phyloP scores from a whole-genome alignment of 2,329 filamentous ascomycete genomes.

The Penicillium rolfsii region DNA sequence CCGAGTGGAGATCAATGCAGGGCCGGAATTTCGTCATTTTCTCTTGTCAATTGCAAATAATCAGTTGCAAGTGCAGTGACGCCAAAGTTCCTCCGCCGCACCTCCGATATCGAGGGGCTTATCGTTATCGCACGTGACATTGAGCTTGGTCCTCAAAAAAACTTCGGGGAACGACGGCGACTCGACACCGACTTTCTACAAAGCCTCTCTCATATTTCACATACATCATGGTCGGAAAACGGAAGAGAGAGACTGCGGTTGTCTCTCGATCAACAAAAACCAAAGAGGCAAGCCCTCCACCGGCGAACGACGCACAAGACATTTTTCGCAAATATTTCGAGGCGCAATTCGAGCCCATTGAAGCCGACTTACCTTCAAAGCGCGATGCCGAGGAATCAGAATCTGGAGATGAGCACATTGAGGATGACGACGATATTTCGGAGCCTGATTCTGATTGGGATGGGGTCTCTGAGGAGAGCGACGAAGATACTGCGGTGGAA shows the following conservation, averaged over 20 bases:
- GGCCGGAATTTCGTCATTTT: slow-evolving; percentile 91
- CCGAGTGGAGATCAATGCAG: slow-evolving; percentile 97
- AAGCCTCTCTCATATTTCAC: slow-evolving; percentile 21
- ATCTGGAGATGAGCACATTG: slow-evolving; percentile 31
- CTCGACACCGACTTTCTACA: slow-evolving; percentile 3
- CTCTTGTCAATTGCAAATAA: not conserved
- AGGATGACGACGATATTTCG: slow-evolving; percentile 32
- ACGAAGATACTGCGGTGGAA: slow-evolving; percentile 52
- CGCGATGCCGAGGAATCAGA: slow-evolving; percentile 19
- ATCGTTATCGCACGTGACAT: slow-evolving; percentile 46
- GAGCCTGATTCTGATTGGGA: slow-evolving; percentile 61
- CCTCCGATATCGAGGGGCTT: slow-evolving; percentile 21
- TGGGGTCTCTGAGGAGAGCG: slow-evolving; percentile 61
- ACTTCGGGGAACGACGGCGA: slow-evolving; percentile 13
- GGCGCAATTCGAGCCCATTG: slow-evolving; percentile 78
- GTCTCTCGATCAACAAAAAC: slow-evolving; percentile 30
- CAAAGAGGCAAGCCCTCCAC: slow-evolving; percentile 29
- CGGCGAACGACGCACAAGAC: slow-evolving; percentile 59
- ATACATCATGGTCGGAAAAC: slow-evolving; percentile 49
- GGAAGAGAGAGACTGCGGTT: slow-evolving; percentile 51
- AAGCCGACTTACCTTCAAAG: slow-evolving; percentile 51
- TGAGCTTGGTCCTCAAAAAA: slow-evolving; percentile 24
- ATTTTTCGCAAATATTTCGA: slow-evolving; percentile 86
- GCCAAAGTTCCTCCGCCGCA: slow-evolving; percentile 11
- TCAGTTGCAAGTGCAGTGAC: slow-evolving; percentile 9